phyloP scores from a whole-genome alignment of 108 stramenopile species.

The Nitzschia sp. region DNA sequence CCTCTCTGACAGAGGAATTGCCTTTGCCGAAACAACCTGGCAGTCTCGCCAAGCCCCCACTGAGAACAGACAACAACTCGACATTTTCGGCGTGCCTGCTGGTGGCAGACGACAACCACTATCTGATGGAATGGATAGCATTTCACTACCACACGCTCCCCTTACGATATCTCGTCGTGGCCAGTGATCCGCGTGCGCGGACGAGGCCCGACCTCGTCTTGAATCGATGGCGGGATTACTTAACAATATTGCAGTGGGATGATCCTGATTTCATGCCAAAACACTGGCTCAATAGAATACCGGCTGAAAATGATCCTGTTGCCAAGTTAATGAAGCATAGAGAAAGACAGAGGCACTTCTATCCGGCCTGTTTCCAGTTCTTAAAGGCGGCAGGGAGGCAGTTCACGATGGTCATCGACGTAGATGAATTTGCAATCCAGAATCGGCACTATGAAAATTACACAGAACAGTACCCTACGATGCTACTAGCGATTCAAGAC shows the following conservation, averaged over 20 bases:
- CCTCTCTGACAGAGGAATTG: no score
- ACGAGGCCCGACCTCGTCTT: slow-evolving; percentile 32
- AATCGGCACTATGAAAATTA: slow-evolving; percentile 9
- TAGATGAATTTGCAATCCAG: slow-evolving; percentile 23
- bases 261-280: slow-evolving; percentile 16
- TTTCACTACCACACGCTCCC: slow-evolving; percentile 44
- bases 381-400: slow-evolving; percentile 5
- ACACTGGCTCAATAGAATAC: slow-evolving; percentile 18
- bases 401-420: slow-evolving; percentile 27
- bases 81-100: slow-evolving; percentile 41
- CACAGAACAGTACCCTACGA: neutral
- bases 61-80: slow-evolving; percentile 19
- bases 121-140: slow-evolving; percentile 39
- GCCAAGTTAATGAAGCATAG: slow-evolving; percentile 26
- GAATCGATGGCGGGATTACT: slow-evolving; percentile 35
- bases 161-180: slow-evolving; percentile 51
- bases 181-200: slow-evolving; percentile 50
- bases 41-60: no score
- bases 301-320: slow-evolving; percentile 10
- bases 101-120: slow-evolving; percentile 48
- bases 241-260: slow-evolving; percentile 33
- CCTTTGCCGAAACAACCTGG: no score
- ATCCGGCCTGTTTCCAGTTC: slow-evolving; percentile 19
- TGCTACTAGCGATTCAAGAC: slow-evolving; percentile 12
- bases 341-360: slow-evolving; percentile 28